A percentile compares a stretch with the other conserved stretches of the same genome.
phyloP scores from a whole-genome alignment of 148 eudicot genomes.

The Chenopodium suecicum region DNA sequence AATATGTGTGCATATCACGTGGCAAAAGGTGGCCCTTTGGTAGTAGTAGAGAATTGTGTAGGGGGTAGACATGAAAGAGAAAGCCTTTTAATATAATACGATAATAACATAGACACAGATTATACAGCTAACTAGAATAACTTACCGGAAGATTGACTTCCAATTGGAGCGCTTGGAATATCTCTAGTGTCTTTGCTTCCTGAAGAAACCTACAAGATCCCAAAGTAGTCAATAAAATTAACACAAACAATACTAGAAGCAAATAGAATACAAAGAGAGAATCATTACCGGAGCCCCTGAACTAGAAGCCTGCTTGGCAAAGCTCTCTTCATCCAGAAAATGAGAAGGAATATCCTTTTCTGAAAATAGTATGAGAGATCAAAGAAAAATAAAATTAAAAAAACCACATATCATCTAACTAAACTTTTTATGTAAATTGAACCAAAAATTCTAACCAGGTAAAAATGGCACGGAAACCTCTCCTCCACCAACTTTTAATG shows the following conservation, averaged over 20 bases:
- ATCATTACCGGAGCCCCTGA: constrained; percentile 69
- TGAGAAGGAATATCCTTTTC: constrained; percentile 91
- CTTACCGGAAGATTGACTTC: constrained; percentile 73
- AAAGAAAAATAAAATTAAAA: not conserved
- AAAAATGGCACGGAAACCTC: constrained; percentile 95
- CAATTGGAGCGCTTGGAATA: constrained; percentile 43
- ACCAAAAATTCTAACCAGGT: constrained; percentile 45
- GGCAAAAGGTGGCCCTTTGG: no score
- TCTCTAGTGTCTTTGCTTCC: constrained; percentile 46
- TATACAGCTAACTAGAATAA: constrained; percentile 10
- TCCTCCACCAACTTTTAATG: constrained; percentile 94
- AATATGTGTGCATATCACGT: no score
- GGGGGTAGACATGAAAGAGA: no score
- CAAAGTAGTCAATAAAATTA: constrained; percentile 5
- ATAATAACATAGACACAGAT: not conserved
- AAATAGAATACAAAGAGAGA: constrained; percentile 12
- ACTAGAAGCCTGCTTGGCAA: constrained; percentile 73
- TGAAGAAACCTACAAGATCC: constrained; percentile 51
- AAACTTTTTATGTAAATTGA: not conserved
- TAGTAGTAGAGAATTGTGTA: no score
- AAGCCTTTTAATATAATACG: no score
- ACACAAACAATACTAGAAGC: constrained; percentile 3
- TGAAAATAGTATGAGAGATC: constrained; percentile 27
- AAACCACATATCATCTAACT: not conserved
- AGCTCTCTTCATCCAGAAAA: constrained; percentile 76